phyloP scores from a whole-genome alignment of 2,329 filamentous ascomycete genomes.

The Chaetomiaceae sp. region DNA sequence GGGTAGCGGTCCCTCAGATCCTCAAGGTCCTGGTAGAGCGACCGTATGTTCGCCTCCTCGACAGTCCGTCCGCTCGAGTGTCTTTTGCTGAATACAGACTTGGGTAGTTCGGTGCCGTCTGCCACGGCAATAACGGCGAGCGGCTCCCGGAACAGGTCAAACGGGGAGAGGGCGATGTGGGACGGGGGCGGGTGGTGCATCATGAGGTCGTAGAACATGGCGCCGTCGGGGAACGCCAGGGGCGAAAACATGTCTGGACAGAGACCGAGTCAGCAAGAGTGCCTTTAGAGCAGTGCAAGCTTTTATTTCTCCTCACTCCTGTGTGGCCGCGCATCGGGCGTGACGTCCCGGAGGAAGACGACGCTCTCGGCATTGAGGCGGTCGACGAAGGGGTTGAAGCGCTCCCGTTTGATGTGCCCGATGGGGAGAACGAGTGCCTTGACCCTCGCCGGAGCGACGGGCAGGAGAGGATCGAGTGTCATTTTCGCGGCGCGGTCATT shows the following conservation, averaged over 20 bases:
- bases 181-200: slow-evolving; percentile 75
- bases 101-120: slow-evolving; percentile 68
- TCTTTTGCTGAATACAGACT: slow-evolving; percentile 49
- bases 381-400: slow-evolving; percentile 74
- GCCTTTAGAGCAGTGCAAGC: not conserved
- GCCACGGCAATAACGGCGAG: slow-evolving; percentile 79
- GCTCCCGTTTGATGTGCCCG: slow-evolving; percentile 75
- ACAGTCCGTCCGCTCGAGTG: slow-evolving; percentile 49
- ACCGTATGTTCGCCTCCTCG: slow-evolving; percentile 53
- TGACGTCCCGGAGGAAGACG: slow-evolving; percentile 81
- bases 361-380: slow-evolving; percentile 75
- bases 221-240: slow-evolving; percentile 77
- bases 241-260: slow-evolving; percentile 85
- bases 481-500: slow-evolving; percentile 43
- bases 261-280: slow-evolving; percentile 17
- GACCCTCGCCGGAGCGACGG: slow-evolving; percentile 86
- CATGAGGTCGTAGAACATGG: slow-evolving; percentile 82
- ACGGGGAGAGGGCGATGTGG: slow-evolving; percentile 75
- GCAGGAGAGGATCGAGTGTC: slow-evolving; percentile 84
- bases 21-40: slow-evolving; percentile 64
- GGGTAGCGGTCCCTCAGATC: slow-evolving; percentile 68
- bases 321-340: slow-evolving; percentile 76
- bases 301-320: slow-evolving; percentile 64
- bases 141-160: slow-evolving; percentile 84
- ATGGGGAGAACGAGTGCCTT: slow-evolving; percentile 82